Base-by-base conservation (phyloP, 2,329 filamentous ascomycete species). In the Cladosporium sp. region DNA sequence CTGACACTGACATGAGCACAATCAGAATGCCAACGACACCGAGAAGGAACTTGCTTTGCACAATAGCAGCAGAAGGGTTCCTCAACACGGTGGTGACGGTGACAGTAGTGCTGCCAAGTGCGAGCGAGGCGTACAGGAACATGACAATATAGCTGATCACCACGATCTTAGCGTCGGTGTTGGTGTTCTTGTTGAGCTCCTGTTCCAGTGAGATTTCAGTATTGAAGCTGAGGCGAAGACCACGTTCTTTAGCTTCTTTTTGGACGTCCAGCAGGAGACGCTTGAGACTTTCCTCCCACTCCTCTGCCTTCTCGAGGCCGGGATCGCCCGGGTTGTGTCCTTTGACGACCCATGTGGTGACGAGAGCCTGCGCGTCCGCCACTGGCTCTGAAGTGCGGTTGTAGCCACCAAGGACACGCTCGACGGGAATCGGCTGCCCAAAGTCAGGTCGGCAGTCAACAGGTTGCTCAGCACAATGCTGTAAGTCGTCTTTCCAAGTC, bases 71-170 rank as follows among this genome's bases (percentile, higher is more conserved):
- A 11, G 88, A 81, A 1, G 92, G 91, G 63, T 95, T 95, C 47
- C 81, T 82, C 43, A 96, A 71, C 40, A 97, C 73, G 51, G 92
- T 87, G 59, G 80, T 82, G 52, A 91, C 73, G 1, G 85, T 88
- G 51, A 95, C 75, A 5, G 87, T 90, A 0, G 88, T 93, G 1
- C 91, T 96, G 1, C 93, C 93, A 0, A 99, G 77, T 0, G 93
- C 91, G 47, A 99, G 73, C 5, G 92, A 97, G 3, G 91, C 93
- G 65, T 99, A 99, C 55, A 99, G 73, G 70, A 99, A 99, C 93
- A 99, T 99, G 73, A 96, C 89, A 56, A 97, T 79, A 71, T 99
- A 99, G 76, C 92, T 97, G 70, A 99, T 86, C 48, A 92, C 83
- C 19, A 99, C 84, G 62, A 99, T 99, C 68, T 92, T 96, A 39